These are phyloP conservation scores for Galeopsis tetrahit DNA, from an alignment of 257 asterid species.

Conservation along the genomic window DNA sequence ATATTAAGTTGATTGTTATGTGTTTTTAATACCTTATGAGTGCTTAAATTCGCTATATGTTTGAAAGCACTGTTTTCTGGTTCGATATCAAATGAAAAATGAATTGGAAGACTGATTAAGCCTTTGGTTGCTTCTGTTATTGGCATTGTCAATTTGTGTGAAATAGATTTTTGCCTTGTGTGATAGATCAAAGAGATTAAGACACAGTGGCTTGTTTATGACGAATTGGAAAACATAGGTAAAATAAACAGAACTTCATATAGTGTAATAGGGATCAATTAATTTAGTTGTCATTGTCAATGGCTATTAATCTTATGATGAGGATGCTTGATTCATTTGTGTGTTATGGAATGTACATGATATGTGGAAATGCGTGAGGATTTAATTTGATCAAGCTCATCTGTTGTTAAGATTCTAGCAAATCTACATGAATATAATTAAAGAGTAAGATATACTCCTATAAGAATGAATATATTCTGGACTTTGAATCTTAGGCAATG, in stretches of 20 bases:
- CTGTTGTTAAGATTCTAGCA: conserved; percentile 11
- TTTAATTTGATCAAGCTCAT: background rate
- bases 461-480: conserved; percentile 20
- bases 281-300: conserved; percentile 7
- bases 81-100: no score
- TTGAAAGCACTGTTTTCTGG: no score
- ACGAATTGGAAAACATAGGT: no score
- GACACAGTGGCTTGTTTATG: no score
- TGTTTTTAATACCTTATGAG: no score
- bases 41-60: no score
- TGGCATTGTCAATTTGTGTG: no score
- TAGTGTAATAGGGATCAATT: background rate
- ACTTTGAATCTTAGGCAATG: background rate
- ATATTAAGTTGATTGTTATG: no score
- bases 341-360: background rate
- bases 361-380: background rate
- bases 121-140: no score
- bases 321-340: background rate
- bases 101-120: no score
- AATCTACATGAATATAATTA: background rate
- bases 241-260: background rate
- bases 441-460: background rate
- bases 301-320: background rate
- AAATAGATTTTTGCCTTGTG: no score
- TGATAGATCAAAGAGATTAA: no score